Conservation (phyloP, 2,329 filamentous ascomycete genomes). For the Aaosphaeria pasadenensis region DNA sequence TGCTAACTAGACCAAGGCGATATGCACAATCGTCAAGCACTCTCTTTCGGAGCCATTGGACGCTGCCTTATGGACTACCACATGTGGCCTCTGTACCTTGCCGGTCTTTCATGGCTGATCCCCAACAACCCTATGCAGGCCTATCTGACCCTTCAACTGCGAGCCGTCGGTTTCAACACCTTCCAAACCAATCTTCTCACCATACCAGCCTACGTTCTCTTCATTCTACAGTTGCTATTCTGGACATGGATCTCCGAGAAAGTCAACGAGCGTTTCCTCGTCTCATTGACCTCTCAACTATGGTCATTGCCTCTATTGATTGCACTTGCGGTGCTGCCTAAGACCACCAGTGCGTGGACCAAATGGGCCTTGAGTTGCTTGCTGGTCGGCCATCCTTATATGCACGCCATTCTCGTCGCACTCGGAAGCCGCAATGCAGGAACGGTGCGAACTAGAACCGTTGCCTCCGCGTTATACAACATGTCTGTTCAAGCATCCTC, state of each 20-base stretch:
- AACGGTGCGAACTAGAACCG: constrained; percentile 57
- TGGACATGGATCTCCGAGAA: constrained; percentile 44
- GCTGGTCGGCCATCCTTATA: background rate
- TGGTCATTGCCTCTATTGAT: constrained; percentile 59
- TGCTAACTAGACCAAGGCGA: constrained; percentile 34
- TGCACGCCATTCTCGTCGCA: constrained; percentile 48
- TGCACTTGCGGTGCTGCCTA: constrained; percentile 46
- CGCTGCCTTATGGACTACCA: constrained; percentile 53
- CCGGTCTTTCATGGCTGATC: constrained; percentile 36
- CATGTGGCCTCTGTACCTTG: constrained; percentile 46
- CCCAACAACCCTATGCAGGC: constrained; percentile 26
- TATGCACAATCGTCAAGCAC: constrained; percentile 59
- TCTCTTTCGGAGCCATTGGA: constrained; percentile 49
- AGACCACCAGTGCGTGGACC: constrained; percentile 20
- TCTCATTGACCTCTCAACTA: constrained; percentile 45
- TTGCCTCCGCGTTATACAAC: constrained; percentile 42
- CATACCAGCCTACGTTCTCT: constrained; percentile 44
- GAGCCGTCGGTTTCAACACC: constrained; percentile 33
- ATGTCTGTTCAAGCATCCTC: constrained; percentile 24
- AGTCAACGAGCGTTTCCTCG: constrained; percentile 45
- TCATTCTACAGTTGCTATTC: constrained; percentile 32
- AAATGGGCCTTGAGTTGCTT: constrained; percentile 14
- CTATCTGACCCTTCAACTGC: constrained; percentile 36
- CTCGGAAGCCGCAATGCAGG: constrained; percentile 60
- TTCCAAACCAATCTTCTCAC: constrained; percentile 39